Base-by-base conservation (phyloP, 2,329 filamentous ascomycete species). In the Colletotrichum melonis region DNA sequence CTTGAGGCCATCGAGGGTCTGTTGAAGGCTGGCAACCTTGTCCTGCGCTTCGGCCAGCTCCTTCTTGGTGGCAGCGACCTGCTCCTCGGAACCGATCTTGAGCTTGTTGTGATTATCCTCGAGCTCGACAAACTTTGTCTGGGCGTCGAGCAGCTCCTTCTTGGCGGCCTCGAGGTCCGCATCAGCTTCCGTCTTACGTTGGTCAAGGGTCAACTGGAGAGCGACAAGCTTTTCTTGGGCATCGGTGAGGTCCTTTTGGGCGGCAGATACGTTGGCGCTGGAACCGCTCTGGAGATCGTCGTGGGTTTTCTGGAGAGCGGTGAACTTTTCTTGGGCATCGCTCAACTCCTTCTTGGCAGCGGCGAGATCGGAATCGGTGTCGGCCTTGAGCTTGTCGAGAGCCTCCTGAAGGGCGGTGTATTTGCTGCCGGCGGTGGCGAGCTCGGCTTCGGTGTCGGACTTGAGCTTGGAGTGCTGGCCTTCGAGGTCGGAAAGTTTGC, bases 71-170 rank as follows among this genome's bases (percentile, higher is more conserved):
- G 80, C 75, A 1, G 76, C 76, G 22, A 80, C 58, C 49, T 82
- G 79, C 42, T 78, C 78, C 8, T 81, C 80, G n/a, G 82, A 79
- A 56, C 80, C 75, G 63, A 77, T 79, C 78, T 81, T 80, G 8
- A 80, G 72, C 56, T 75, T 71, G 22, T 78, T 76, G 71, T 78
- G 76, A 16, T 76, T 75, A 71, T 78, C 75, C 67, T 83, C 76
- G 22, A 82, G 77, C n/a, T 79, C 54, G 32, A 77, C 76, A 42
- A 79, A 78, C 57, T 79, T 79, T 42, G 78, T 70, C 46, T 74
- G 68, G 14, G 65, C 55, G 26, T 75, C 72, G 32, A 73, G 64
- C n/a, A 76, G 67, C n/a, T 72, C 73, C 65, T 72, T 76, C 71
- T 81, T 78, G 6, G 80, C 76, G 24, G 80, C 75, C 5, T 76